Conservation (phyloP, 345 rosid species). For the Linum lewisii region DNA sequence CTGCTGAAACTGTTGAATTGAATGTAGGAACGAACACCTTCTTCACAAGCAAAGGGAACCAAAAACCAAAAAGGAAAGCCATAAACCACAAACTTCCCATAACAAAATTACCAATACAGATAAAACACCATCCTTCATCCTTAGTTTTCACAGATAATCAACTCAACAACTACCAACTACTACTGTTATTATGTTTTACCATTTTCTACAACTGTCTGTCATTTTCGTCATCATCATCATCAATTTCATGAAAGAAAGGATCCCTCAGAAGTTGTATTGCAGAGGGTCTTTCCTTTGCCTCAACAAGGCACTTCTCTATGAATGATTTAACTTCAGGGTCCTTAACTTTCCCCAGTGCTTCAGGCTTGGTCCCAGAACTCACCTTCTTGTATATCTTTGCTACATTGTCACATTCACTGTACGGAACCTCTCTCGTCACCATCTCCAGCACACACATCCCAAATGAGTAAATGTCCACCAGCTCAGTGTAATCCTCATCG, state of each 20-base stretch:
- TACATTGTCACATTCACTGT: slow-evolving; percentile 64
- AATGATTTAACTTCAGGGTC: slow-evolving; percentile 55
- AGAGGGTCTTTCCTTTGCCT: slow-evolving; percentile 57
- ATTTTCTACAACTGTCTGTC: not conserved
- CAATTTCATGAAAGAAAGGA: slow-evolving; percentile 51
- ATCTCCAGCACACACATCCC: slow-evolving; percentile 88
- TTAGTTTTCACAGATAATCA: too few species aligned
- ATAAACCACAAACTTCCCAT: too few species aligned
- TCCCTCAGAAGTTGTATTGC: slow-evolving; percentile 60
- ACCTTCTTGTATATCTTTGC: slow-evolving; percentile 78
- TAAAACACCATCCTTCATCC: too few species aligned
- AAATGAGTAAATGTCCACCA: slow-evolving; percentile 72
- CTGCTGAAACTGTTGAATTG: too few species aligned
- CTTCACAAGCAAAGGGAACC: too few species aligned
- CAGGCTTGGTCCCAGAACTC: slow-evolving; percentile 49
- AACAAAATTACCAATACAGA: too few species aligned
- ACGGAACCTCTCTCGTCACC: slow-evolving; percentile 68
- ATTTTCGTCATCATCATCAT: slow-evolving; percentile 38
- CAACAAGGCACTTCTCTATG: slow-evolving; percentile 66
- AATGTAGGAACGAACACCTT: too few species aligned
- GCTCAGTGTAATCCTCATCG: slow-evolving; percentile 72
- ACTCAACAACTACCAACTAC: too few species aligned
- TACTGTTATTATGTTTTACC: too few species aligned
- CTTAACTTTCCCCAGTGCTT: slow-evolving; percentile 44
- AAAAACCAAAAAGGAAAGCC: too few species aligned